Evolutionary conservation across 139 green algal species (phyloP).

Genomic region (Ostreobium quekettii): DNA sequence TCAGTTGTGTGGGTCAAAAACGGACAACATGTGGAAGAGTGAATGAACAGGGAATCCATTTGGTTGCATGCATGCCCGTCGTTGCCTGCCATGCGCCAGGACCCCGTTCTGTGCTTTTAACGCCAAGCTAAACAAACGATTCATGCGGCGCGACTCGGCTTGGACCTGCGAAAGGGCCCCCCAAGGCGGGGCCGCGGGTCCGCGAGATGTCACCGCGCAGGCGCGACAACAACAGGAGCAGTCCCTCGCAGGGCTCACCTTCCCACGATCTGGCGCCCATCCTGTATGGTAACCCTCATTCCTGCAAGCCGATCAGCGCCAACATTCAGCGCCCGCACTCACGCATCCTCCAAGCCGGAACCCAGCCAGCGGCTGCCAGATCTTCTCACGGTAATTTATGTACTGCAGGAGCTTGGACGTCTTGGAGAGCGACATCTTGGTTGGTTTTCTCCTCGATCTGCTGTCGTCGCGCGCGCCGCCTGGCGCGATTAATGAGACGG

Average conservation of each 20-base stretch:
- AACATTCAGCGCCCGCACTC: background rate
- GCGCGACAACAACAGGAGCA: background rate
- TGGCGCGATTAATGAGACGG: no score
- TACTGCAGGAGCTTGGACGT: conserved; percentile 94
- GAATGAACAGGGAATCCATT: no score
- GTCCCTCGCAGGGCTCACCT: conserved; percentile 50
- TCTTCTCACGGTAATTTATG: conserved; percentile 88
- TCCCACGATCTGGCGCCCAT: conserved; percentile 86
- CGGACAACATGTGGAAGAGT: no score
- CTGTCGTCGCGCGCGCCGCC: no score
- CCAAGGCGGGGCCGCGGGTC: background rate
- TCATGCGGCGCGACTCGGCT: background rate
- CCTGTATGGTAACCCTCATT: conserved; percentile 76
- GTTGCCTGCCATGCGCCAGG: no score
- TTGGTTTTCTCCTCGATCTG: no score
- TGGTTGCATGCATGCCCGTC: no score
- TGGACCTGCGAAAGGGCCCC: background rate
- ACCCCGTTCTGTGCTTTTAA: no score
- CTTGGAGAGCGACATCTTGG: conserved; percentile 70
- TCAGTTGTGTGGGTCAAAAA: no score
- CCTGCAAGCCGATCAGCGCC: conserved; percentile 39
- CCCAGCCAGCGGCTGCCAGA: background rate
- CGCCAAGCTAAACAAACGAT: background rate
- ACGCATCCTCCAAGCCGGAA: background rate
- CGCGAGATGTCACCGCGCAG: background rate